Evolutionary conservation across 208 protist species (phyloP).

Genomic region (Wallacemonas sp.): DNA sequence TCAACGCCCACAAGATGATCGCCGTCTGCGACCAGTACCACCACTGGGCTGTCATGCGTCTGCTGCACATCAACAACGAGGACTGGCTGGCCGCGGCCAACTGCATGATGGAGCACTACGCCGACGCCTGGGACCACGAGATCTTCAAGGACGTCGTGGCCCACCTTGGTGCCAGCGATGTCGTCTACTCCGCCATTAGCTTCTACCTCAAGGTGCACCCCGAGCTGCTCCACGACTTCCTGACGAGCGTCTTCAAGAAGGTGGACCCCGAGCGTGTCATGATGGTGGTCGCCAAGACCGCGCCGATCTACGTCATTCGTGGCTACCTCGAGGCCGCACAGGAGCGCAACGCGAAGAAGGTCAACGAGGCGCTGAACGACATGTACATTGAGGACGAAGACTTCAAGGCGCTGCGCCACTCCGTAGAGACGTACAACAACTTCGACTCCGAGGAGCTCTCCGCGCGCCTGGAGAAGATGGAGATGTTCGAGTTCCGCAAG

Average conservation of each 20-base stretch:
- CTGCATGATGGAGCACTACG: conserved; percentile 98
- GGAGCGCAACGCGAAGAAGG: conserved; percentile 85
- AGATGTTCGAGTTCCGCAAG: conserved; percentile 99
- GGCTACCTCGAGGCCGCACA: conserved; percentile 97
- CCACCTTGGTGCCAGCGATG: conserved; percentile 96
- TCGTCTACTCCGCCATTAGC: conserved; percentile 96
- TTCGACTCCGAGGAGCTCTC: conserved; percentile 98
- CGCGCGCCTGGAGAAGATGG: conserved; percentile 96
- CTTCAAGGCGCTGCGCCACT: conserved; percentile 95
- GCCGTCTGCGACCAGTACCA: conserved; percentile 93
- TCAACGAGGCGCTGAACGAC: conserved; percentile 99
- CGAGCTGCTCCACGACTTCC: conserved; percentile 95
- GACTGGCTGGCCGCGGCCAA: conserved; percentile 98
- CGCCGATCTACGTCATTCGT: conserved; percentile 95
- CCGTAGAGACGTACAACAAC: conserved; percentile 96
- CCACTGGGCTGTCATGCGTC: conserved; percentile 96
- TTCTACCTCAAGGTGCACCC: conserved; percentile 97
- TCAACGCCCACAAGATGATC: conserved; percentile 99
- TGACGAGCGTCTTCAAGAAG: conserved; percentile 91
- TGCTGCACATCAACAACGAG: conserved; percentile 98
- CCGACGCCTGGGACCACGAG: conserved; percentile 97
- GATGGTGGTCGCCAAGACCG: conserved; percentile 75
- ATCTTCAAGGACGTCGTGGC: conserved; percentile 98
- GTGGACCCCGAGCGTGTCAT: conserved; percentile 98
- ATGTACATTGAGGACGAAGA: conserved; percentile 99